phyloP scores from a whole-genome alignment of 2,329 filamentous ascomycete species.

The Pezizomycotina sp. region DNA sequence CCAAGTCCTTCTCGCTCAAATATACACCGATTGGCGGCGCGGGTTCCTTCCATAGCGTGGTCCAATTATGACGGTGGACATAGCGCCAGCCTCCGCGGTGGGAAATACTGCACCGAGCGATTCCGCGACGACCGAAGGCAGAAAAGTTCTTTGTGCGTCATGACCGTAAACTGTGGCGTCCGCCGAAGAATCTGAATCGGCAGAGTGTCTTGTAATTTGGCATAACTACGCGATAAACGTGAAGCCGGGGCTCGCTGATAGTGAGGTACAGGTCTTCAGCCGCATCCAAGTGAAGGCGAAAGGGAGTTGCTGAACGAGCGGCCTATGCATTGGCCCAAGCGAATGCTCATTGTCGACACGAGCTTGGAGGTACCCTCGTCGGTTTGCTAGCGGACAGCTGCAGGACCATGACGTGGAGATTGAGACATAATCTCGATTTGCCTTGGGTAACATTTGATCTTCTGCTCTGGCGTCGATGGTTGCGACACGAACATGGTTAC shows the following conservation, averaged over 20 bases:
- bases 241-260: constrained; percentile 1
- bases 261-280: constrained; percentile 2
- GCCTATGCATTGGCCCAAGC: constrained; percentile 1
- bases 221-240: constrained; percentile 1
- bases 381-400: neutral
- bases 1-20: neutral
- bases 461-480: constrained; percentile 1
- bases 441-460: neutral
- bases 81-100: neutral
- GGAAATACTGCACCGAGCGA: constrained; percentile 1
- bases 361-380: neutral
- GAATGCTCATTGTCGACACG: neutral
- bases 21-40: neutral
- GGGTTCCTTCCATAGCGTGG: neutral
- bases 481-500: neutral
- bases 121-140: constrained; percentile 3
- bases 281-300: constrained; percentile 5
- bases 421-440: neutral
- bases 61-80: neutral
- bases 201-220: too few relatives aligned
- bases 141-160: constrained; percentile 3
- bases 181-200: too few relatives aligned
- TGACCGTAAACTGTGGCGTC: too few relatives aligned
- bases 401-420: neutral
- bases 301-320: neutral